These are phyloP conservation scores for Xylariaceae sp. DNA, from an alignment of 2,329 filamentous ascomycete species.

Conservation along the genomic window DNA sequence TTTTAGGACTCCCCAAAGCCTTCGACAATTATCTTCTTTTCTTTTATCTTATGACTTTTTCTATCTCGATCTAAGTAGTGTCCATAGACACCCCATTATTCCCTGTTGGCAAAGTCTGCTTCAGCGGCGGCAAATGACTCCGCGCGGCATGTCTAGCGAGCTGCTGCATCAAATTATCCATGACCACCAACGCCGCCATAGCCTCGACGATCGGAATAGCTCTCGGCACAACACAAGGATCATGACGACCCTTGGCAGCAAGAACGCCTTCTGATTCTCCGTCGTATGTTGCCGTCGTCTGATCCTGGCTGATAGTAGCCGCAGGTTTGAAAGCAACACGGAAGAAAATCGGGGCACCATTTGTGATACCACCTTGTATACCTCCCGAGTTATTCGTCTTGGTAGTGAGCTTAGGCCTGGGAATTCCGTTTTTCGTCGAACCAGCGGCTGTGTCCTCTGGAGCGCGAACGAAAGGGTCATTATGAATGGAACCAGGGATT, in stretches of 20 bases:
- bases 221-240: constrained; percentile 86
- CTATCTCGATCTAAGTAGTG: constrained; percentile 11
- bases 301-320: constrained; percentile 86
- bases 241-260: constrained; percentile 89
- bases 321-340: constrained; percentile 91
- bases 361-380: constrained; percentile 92
- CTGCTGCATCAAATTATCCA: constrained; percentile 83
- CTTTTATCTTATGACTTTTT: neutral
- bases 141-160: constrained; percentile 53
- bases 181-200: constrained; percentile 84
- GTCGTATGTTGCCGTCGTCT: constrained; percentile 78
- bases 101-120: constrained; percentile 28
- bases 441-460: constrained; percentile 33
- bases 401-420: constrained; percentile 66
- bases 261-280: constrained; percentile 67
- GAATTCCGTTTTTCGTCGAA: constrained; percentile 40
- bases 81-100: constrained; percentile 30
- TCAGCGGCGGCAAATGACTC: constrained; percentile 41
- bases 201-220: constrained; percentile 86
- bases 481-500: constrained; percentile 84
- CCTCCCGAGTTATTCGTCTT: constrained; percentile 94
- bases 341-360: constrained; percentile 93
- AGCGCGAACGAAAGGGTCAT: constrained; percentile 75
- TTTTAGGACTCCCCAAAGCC: neutral
- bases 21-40: neutral